phyloP scores from a whole-genome alignment of 495 filamentous ascomycete genomes.

The Baudoinia panamericana region DNA sequence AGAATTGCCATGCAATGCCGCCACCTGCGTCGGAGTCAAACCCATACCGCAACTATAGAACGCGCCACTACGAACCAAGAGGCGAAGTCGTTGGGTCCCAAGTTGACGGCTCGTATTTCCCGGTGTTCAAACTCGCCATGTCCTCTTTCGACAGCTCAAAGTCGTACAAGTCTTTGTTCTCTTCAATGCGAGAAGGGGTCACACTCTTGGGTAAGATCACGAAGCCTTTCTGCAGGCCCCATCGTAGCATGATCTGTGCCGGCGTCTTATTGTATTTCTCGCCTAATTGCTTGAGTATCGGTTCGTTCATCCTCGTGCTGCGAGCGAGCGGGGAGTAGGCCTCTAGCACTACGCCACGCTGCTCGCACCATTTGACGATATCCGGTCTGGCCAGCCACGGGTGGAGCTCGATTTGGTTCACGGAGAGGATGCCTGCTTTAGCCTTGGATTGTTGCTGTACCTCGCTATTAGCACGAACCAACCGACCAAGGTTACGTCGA shows the following conservation, averaged over 20 bases:
- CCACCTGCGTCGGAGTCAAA: conserved; percentile 6
- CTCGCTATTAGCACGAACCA: neutral
- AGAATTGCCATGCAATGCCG: conserved; percentile 11
- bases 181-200: conserved; percentile 50
- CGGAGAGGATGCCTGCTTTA: conserved; percentile 60
- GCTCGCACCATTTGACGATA: conserved; percentile 52
- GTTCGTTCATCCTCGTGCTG: conserved; percentile 52
- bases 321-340: conserved; percentile 72
- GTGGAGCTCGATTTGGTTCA: conserved; percentile 84
- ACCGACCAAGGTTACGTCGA: neutral
- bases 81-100: conserved; percentile 56
- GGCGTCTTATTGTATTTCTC: conserved; percentile 60
- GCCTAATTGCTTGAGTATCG: conserved; percentile 42
- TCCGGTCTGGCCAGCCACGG: conserved; percentile 71
- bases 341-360: conserved; percentile 14
- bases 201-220: conserved; percentile 69
- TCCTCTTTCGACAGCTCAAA: conserved; percentile 62
- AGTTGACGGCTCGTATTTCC: conserved; percentile 48
- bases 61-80: neutral
- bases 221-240: conserved; percentile 73
- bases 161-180: conserved; percentile 68
- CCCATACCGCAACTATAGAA: neutral
- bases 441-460: conserved; percentile 41
- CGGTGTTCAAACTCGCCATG: conserved; percentile 38
- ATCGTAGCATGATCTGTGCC: conserved; percentile 69